phyloP scores from a whole-genome alignment of 1,284 basidiomycete species.

The Inonotus hispidus region DNA sequence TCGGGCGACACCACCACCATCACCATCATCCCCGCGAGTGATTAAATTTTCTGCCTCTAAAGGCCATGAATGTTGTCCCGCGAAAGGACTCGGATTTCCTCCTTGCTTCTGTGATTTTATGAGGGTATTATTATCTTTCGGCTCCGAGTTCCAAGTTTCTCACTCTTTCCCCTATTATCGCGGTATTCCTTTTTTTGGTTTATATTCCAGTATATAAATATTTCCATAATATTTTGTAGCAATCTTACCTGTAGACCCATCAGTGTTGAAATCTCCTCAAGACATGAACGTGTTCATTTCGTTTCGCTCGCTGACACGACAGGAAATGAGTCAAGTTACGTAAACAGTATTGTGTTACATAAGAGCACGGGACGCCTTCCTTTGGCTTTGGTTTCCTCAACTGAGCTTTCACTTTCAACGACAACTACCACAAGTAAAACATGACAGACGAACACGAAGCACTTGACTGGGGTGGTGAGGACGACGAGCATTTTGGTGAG shows the following conservation, averaged over 20 bases:
- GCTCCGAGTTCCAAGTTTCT: background rate
- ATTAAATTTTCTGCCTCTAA: background rate
- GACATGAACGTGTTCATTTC: background rate
- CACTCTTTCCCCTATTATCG: background rate
- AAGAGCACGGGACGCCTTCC: background rate
- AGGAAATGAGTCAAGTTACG: background rate
- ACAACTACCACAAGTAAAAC: slow-evolving; percentile 18
- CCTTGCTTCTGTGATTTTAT: background rate
- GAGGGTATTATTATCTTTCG: background rate
- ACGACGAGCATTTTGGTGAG: slow-evolving; percentile 42
- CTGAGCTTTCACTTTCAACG: background rate
- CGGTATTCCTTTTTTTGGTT: background rate
- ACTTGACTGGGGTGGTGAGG: slow-evolving; percentile 73
- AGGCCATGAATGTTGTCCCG: background rate
- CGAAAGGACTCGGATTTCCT: background rate
- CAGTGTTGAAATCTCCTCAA: background rate
- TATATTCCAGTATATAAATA: background rate
- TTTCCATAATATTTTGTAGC: slow-evolving; percentile 7
- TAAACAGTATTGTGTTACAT: background rate
- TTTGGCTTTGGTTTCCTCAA: background rate
- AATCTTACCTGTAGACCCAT: slow-evolving; percentile 7
- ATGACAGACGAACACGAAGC: slow-evolving; percentile 69
- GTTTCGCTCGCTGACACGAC: too few species aligned
- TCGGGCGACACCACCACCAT: slow-evolving; percentile 45
- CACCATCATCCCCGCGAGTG: slow-evolving; percentile 1